Conservation (phyloP, 768 basidiomycete genomes). For the Kwoniella sp. region DNA sequence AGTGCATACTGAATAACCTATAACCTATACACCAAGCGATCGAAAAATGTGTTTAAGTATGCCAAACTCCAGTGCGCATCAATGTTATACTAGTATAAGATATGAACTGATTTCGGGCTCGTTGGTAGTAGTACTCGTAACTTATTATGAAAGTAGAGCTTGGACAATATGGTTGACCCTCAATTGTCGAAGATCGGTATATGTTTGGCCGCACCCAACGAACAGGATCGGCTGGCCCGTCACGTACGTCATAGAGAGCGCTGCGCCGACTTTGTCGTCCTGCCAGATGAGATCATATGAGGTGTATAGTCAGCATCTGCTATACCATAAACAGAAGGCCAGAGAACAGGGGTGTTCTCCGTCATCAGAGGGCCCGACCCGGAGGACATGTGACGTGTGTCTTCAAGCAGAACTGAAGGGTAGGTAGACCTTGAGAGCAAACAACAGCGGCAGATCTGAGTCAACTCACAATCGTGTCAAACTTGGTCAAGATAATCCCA, state of each 20-base stretch:
- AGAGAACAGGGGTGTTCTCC: too few species aligned
- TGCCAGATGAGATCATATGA: conserved; percentile 58
- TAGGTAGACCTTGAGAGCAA: too few species aligned
- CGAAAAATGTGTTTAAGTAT: too few species aligned
- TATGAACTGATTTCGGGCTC: neutral
- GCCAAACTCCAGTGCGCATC: too few species aligned
- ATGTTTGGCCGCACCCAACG: conserved; percentile 98
- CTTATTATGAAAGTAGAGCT: conserved; percentile 66
- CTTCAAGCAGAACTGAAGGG: too few species aligned
- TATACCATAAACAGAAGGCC: too few species aligned
- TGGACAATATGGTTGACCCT: conserved; percentile 90
- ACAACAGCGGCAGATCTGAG: too few species aligned
- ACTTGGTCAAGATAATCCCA: conserved; percentile 97
- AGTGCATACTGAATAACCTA: too few species aligned
- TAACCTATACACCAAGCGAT: too few species aligned
- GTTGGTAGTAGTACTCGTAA: neutral
- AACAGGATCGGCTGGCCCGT: conserved; percentile 98
- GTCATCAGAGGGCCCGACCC: too few species aligned
- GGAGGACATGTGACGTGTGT: too few species aligned
- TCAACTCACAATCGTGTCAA: conserved; percentile 87
- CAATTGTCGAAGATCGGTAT: conserved; percentile 89
- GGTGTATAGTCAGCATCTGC: too few species aligned
- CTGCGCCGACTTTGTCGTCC: conserved; percentile 80
- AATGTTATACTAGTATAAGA: neutral
- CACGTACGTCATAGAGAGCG: conserved; percentile 97